These are phyloP conservation scores for Coemansia sp. DNA, from an alignment of 192 early-diverging fungal species.

Conservation along the genomic window DNA sequence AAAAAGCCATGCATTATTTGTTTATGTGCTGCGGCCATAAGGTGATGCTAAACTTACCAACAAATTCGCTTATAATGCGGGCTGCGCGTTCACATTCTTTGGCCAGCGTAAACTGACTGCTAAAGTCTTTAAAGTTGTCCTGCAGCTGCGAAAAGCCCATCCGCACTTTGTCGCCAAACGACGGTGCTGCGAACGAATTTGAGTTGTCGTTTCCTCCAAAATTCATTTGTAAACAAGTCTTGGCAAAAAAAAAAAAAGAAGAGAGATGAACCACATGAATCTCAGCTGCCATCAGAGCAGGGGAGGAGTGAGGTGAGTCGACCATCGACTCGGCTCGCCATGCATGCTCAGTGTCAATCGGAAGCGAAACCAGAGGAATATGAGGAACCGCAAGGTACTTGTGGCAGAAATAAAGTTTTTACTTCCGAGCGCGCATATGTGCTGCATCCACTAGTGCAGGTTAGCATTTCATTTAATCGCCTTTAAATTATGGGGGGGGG, in stretches of 20 bases:
- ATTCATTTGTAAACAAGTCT: conserved; percentile 23
- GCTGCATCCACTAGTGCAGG: too few relatives aligned
- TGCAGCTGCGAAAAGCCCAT: conserved; percentile 49
- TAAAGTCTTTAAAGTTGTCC: conserved; percentile 43
- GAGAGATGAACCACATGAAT: too few relatives aligned
- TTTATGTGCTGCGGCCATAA: too few relatives aligned
- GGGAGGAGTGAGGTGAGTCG: background rate
- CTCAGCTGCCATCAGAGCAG: background rate
- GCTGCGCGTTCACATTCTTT: conserved; percentile 54
- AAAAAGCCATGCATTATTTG: background rate
- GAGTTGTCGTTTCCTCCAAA: conserved; percentile 25
- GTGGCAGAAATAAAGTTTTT: too few relatives aligned
- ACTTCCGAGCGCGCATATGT: too few relatives aligned
- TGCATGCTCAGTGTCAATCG: background rate
- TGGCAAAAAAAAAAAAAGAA: background rate
- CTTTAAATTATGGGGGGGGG: too few relatives aligned
- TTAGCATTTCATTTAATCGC: too few relatives aligned
- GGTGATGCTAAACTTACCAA: conserved; percentile 7
- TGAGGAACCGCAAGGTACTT: too few relatives aligned
- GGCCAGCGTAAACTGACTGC: conserved; percentile 40
- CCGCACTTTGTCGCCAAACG: conserved; percentile 51
- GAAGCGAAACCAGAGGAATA: too few relatives aligned
- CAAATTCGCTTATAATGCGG: conserved; percentile 46
- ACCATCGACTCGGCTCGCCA: background rate
- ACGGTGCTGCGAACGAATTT: conserved; percentile 33